Evolutionary conservation across 495 filamentous ascomycete genomes (phyloP).

Genomic region (Jackrogersella multiformis): DNA sequence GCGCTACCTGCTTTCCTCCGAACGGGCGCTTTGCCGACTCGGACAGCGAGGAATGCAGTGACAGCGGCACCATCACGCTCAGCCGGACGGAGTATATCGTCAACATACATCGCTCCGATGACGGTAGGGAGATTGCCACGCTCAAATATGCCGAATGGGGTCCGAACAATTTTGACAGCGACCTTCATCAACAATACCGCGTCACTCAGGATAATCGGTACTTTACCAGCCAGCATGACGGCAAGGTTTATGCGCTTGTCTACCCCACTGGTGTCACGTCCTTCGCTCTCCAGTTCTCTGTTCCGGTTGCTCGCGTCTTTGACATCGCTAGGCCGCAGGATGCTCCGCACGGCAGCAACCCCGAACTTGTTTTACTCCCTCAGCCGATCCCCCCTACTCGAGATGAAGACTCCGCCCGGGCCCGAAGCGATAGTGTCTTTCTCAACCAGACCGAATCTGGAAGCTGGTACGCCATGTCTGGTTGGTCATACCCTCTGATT

Average conservation of each 20-base stretch:
- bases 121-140: constrained; percentile 82
- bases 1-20: constrained; percentile 65
- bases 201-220: constrained; percentile 86
- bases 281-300: constrained; percentile 72
- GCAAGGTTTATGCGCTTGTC: constrained; percentile 73
- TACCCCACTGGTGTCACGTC: constrained; percentile 39
- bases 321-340: constrained; percentile 81
- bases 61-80: constrained; percentile 76
- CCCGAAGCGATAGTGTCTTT: constrained; percentile 74
- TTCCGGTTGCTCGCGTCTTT: constrained; percentile 89
- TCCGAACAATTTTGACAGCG: constrained; percentile 88
- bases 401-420: constrained; percentile 63
- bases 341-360: constrained; percentile 63
- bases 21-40: constrained; percentile 64
- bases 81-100: constrained; percentile 90
- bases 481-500: constrained; percentile 84
- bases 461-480: constrained; percentile 95
- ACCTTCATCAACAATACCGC: constrained; percentile 83
- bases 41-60: constrained; percentile 76
- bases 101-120: constrained; percentile 77
- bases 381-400: constrained; percentile 78
- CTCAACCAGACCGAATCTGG: constrained; percentile 85
- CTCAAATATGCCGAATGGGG: constrained; percentile 96
- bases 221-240: constrained; percentile 87
- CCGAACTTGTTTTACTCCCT: constrained; percentile 79